Percentiles rank a stretch among this genome's conserved stretches.
phyloP scores from a whole-genome alignment of 192 early-diverging fungal genomes.

The Globomyces pollinis-pini region DNA sequence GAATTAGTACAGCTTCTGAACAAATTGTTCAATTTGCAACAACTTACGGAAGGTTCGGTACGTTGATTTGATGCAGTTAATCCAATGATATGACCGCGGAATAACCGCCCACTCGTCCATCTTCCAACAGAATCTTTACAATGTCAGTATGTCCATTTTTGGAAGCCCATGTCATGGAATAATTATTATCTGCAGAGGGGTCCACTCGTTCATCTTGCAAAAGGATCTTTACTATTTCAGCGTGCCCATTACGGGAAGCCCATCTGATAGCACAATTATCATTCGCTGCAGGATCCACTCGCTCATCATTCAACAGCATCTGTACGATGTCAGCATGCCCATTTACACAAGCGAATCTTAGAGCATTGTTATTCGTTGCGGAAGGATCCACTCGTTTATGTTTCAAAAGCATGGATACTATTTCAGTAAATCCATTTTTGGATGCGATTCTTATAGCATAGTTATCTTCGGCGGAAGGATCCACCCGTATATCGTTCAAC shows the following conservation, averaged over 20 bases:
- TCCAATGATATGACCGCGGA: too few relatives aligned
- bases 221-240: conserved; percentile 1
- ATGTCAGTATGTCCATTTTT: too few relatives aligned
- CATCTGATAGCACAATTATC: conserved; percentile 9
- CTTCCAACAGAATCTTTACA: too few relatives aligned
- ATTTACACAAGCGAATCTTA: conserved; percentile 1
- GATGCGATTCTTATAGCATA: neutral
- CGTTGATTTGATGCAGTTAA: too few relatives aligned
- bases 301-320: conserved; percentile 10
- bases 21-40: too few relatives aligned
- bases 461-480: conserved; percentile 1
- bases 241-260: conserved; percentile 8
- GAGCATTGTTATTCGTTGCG: neutral
- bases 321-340: conserved; percentile 13
- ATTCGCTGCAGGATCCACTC: conserved; percentile 11
- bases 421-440: neutral
- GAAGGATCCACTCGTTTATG: neutral
- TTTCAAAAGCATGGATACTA: neutral
- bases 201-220: neutral
- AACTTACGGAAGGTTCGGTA: too few relatives aligned
- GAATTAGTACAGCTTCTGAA: too few relatives aligned
- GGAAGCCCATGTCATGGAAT: too few relatives aligned
- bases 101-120: too few relatives aligned
- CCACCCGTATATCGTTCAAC: neutral
- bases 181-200: too few relatives aligned